Evolutionary conservation across 2,329 filamentous ascomycete species (phyloP).

Genomic region (Fusarium tanahbumbuense): DNA sequence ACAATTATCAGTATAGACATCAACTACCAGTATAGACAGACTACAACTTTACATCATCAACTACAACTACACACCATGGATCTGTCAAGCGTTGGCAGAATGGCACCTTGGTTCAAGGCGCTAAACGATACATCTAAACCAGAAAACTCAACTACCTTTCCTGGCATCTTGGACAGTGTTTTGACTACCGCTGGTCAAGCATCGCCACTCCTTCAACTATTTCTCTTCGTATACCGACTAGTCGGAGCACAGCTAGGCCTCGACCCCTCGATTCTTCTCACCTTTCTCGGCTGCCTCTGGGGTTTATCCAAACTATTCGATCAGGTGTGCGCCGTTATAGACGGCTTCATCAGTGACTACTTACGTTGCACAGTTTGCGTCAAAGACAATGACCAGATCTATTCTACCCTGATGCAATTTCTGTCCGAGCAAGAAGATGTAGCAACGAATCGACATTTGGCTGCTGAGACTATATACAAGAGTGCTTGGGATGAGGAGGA

Average conservation of each 20-base stretch:
- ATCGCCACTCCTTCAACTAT: slow-evolving; percentile 55
- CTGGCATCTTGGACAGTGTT: slow-evolving; percentile 57
- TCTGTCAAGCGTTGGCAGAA: slow-evolving; percentile 45
- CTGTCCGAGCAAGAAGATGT: slow-evolving; percentile 65
- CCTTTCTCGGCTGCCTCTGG: slow-evolving; percentile 61
- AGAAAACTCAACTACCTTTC: slow-evolving; percentile 42
- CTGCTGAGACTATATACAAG: slow-evolving; percentile 66
- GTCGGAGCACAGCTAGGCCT: slow-evolving; percentile 59
- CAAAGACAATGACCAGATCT: slow-evolving; percentile 67
- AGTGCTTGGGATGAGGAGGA: slow-evolving; percentile 68
- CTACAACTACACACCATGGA: slow-evolving; percentile 34
- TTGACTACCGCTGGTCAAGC: slow-evolving; percentile 58
- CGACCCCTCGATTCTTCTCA: slow-evolving; percentile 61
- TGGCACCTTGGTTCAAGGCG: slow-evolving; percentile 47
- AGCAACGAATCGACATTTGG: slow-evolving; percentile 63
- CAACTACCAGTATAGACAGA: neutral
- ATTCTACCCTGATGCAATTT: slow-evolving; percentile 68
- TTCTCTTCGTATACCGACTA: slow-evolving; percentile 60
- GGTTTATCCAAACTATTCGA: slow-evolving; percentile 53
- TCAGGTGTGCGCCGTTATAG: slow-evolving; percentile 52
- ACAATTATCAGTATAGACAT: neutral
- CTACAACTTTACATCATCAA: neutral
- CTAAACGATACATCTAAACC: slow-evolving; percentile 34
- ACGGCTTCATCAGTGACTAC: slow-evolving; percentile 56
- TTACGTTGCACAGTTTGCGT: slow-evolving; percentile 66